Conservation (phyloP, 805 yeast species). For the Metschnikowia matae region DNA sequence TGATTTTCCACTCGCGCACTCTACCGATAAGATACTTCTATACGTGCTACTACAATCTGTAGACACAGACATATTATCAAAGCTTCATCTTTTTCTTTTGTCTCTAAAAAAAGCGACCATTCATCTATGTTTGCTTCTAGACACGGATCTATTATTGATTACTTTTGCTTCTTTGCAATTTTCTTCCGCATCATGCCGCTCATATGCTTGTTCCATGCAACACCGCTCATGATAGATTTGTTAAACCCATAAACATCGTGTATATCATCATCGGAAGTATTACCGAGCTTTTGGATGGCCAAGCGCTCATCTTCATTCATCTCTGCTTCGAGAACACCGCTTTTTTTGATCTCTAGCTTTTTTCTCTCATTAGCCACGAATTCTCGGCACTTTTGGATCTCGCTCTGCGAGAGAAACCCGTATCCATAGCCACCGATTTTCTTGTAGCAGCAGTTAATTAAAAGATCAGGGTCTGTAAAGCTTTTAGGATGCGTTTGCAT, state of each 20-base stretch:
- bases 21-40: too few relatives aligned
- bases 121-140: not conserved
- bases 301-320: constrained; percentile 39
- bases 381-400: constrained; percentile 69
- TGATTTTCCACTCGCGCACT: not conserved
- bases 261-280: constrained; percentile 25
- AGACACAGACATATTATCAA: not conserved
- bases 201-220: constrained; percentile 59
- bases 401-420: constrained; percentile 77
- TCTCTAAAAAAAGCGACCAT: too few relatives aligned
- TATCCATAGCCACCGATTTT: constrained; percentile 60
- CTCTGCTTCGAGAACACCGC: constrained; percentile 27
- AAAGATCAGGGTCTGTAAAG: constrained; percentile 60
- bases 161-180: constrained; percentile 5
- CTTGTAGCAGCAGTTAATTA: constrained; percentile 73
- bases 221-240: constrained; percentile 48
- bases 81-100: too few relatives aligned
- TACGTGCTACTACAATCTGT: not conserved
- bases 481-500: constrained; percentile 79
- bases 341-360: constrained; percentile 28
- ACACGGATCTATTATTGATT: too few relatives aligned
- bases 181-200: constrained; percentile 43
- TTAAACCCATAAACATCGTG: constrained; percentile 45
- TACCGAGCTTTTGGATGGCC: constrained; percentile 22
- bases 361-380: constrained; percentile 67